Base-by-base conservation (phyloP, 1,139 yeast genomes). In the Candida sp. region DNA sequence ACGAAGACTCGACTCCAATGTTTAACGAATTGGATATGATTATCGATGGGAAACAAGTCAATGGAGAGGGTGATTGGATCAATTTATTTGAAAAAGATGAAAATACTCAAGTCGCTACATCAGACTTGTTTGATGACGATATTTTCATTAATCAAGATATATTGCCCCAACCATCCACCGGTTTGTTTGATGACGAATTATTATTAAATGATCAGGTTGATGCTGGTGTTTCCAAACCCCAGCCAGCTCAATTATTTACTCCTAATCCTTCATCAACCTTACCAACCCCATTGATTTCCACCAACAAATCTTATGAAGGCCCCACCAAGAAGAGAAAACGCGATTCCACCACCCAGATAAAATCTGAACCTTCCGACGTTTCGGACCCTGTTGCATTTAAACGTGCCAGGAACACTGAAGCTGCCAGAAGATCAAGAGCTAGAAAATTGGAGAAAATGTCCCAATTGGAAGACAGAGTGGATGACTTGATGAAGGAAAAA, bases 391-490 rank as follows among this genome's bases (percentile, higher is more conserved):
- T 77, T 46, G 79, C 89, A 42, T 61, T 87, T 58, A 88, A 91
- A 64, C 82, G 99, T 58, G 97, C 97, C 35, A 82, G 91, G 64
- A 91, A 91, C 75, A 91, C 98, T 22, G 97, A 90, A 64, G 97
- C 98, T 48, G 98, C 98, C 12, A 82, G 98, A 66, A 79, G 97
- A 61, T 89, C 97, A 37, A 79, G 98, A 56, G 96, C 96, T 35
- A 82, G 96, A 67, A 89, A 90, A 70, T 82, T 87, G 81, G 89
- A 87, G 64, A 79, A 96, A 65, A 86, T 91, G 88, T 60, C 66
- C 46, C 95, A 88, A 61, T 73, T 91, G 63, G 97, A 91, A 66
- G 79, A 68, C 27, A 80, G 80, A 61, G 95, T 91, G 45, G 88
- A 84, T 52, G 78, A 66, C 36, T 73, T 90, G 51, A 60, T 81